Evolutionary conservation across 768 basidiomycete genomes (phyloP), one percentile per base, ranked within the genome.

Genomic region (Collybia sordida): DNA sequence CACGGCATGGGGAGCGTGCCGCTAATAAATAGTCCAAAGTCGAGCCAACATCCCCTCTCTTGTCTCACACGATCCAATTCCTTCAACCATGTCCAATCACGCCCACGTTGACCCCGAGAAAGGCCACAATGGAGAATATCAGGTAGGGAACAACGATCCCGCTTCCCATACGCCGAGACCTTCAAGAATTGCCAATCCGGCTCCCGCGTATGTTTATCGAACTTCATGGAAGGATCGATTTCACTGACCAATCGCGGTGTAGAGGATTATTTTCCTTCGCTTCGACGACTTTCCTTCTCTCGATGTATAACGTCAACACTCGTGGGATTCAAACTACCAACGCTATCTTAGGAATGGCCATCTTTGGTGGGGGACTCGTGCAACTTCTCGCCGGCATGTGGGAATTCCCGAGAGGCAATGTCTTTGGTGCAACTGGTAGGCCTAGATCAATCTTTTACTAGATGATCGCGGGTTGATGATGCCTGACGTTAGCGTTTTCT

Each of bases 341-440:
- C 51, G 80, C 83, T 23, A 81, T 92, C 42, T 77, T 93, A 41
- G 93, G 91, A 43, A 92, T 95, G 91, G 90, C 91, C 21, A 62
- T 90, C 56, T 88, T 84, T 66, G 81, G 82, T 54, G 93, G 93
- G 52, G 93, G 93, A 51, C 82, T 94, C 23, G 85, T 78, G 11
- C 93, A 95, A 63, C 74, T 95, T 42, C 71, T 94, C 37, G 93
- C 92, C 23, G 93, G 93, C 38, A 91, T 93, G 86, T 93, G 90
- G 90, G 85, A 86, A 66, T 86, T 85, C 68, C 80, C 82, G 9
- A 69, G 77, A 25, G 85, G 85, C 0, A 90, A 92, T 55, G 71
- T 70, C 0, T 89, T 90, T 54, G 86, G 83, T 56, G 88, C 79
- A 8, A 84, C 87, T 25, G 85, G 88, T 87, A 28, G 65, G 85